These are phyloP conservation scores for Coemansia sp. DNA, from an alignment of 192 early-diverging fungal genomes.

Conservation along the genomic window DNA sequence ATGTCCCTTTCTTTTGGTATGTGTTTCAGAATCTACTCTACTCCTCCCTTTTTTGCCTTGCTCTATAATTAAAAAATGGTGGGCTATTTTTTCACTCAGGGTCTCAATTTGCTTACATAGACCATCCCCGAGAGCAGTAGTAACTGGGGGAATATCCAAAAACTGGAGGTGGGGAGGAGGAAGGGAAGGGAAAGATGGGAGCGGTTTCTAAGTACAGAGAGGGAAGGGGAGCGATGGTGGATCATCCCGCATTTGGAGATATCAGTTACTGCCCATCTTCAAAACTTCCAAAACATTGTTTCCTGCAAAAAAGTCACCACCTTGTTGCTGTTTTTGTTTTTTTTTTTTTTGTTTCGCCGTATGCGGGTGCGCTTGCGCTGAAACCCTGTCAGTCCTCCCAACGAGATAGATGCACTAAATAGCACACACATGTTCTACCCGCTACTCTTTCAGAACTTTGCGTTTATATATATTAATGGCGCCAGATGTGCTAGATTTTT, in stretches of 20 bases:
- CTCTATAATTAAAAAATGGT: background rate
- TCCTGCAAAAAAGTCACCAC: background rate
- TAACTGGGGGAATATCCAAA: background rate
- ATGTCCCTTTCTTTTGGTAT: background rate
- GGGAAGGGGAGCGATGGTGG: too few species aligned
- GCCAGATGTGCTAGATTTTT: background rate
- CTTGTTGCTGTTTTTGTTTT: too few species aligned
- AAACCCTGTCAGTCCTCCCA: background rate
- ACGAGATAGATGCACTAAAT: background rate
- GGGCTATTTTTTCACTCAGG: background rate
- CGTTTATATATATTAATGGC: background rate
- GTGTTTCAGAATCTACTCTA: background rate
- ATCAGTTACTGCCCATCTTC: background rate
- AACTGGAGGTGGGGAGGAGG: background rate
- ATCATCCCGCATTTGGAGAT: too few species aligned
- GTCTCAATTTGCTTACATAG: background rate
- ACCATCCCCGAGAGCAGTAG: too few species aligned
- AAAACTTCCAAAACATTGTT: constrained; percentile 3
- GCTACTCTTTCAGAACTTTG: background rate
- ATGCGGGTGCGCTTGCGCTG: background rate
- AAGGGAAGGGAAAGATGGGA: too few species aligned
- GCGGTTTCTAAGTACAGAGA: too few species aligned
- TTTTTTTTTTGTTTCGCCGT: constrained; percentile 12
- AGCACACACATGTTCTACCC: background rate
- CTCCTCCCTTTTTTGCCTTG: background rate